Evolutionary conservation across 2,329 filamentous ascomycete genomes (phyloP).

Genomic region (Metarhizium anisopliae): DNA sequence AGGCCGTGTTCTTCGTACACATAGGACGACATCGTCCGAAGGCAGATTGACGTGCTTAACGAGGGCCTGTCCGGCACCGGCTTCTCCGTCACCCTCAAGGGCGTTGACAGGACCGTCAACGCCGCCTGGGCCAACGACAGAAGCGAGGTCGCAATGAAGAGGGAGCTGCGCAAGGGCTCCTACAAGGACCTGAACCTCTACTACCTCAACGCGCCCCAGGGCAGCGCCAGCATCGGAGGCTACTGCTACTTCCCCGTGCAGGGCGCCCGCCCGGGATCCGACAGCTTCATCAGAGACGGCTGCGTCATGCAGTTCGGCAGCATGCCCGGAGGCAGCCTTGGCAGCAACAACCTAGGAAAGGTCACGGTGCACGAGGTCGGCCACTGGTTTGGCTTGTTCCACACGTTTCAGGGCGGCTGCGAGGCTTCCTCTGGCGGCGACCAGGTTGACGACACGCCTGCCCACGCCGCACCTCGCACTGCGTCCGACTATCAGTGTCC

Average conservation of each 20-base stretch:
- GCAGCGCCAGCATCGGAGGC: slow-evolving; percentile 17
- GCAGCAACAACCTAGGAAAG: slow-evolving; percentile 16
- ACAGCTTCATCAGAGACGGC: slow-evolving; percentile 19
- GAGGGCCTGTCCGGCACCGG: too few species aligned
- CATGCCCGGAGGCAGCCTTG: slow-evolving; percentile 25
- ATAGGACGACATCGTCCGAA: too few species aligned
- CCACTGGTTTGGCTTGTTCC: slow-evolving; percentile 33
- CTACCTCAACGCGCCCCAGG: slow-evolving; percentile 10
- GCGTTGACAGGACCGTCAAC: too few species aligned
- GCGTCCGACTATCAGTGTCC: too few species aligned
- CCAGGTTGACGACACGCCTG: slow-evolving; percentile 27
- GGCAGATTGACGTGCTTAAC: too few species aligned
- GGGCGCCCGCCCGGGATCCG: slow-evolving; percentile 6
- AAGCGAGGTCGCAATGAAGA: slow-evolving; percentile 18
- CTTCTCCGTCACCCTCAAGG: too few species aligned
- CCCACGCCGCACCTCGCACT: too few species aligned
- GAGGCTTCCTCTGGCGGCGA: slow-evolving; percentile 21
- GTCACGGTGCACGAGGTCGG: slow-evolving; percentile 27
- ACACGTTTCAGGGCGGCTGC: slow-evolving; percentile 30
- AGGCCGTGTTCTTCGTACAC: too few species aligned
- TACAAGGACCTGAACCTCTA: slow-evolving; percentile 31
- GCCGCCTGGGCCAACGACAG: too few species aligned
- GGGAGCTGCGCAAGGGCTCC: slow-evolving; percentile 33
- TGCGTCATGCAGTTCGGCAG: slow-evolving; percentile 11
- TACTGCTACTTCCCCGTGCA: slow-evolving; percentile 36